A percentile compares a stretch with the other conserved stretches of the same genome.
phyloP scores from a whole-genome alignment of 1,284 basidiomycete genomes.

The Wallemia ichthyophaga region DNA sequence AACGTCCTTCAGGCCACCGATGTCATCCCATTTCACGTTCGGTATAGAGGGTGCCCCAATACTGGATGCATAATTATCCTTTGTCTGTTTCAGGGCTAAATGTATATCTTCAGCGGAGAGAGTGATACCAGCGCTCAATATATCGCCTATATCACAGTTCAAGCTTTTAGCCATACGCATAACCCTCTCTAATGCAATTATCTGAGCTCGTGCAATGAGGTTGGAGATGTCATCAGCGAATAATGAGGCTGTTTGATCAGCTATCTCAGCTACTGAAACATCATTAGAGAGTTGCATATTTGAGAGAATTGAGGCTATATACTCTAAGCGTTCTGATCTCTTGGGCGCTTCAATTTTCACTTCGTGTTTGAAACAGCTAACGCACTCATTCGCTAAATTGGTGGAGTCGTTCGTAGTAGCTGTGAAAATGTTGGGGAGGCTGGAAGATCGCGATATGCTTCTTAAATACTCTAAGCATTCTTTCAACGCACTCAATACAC shows the following conservation, averaged over 20 bases:
- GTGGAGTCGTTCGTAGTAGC: conserved; percentile 44
- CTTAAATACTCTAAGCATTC: conserved; percentile 30
- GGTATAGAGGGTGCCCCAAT: conserved; percentile 95
- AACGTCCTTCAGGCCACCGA: conserved; percentile 65
- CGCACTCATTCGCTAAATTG: conserved; percentile 31
- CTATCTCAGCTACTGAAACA: conserved; percentile 38
- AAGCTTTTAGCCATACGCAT: conserved; percentile 16
- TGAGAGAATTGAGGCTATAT: conserved; percentile 26
- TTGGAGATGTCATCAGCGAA: conserved; percentile 53
- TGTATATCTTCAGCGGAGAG: conserved; percentile 41
- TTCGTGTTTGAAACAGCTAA: conserved; percentile 66
- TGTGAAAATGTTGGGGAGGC: conserved; percentile 37
- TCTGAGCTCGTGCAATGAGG: conserved; percentile 32
- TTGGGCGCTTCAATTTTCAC: conserved; percentile 51
- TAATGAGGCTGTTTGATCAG: conserved; percentile 72
- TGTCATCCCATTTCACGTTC: conserved; percentile 87
- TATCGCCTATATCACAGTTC: conserved; percentile 6
- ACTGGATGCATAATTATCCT: conserved; percentile 56
- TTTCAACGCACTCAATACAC: conserved; percentile 29
- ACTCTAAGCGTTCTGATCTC: conserved; percentile 37
- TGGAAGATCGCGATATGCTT: conserved; percentile 24
- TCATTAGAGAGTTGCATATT: conserved; percentile 33
- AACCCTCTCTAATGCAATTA: conserved; percentile 29
- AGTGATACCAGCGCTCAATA: conserved; percentile 24
- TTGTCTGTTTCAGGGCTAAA: conserved; percentile 37